Conservation (phyloP, 768 basidiomycete species). For the Amyloporia xantha region DNA sequence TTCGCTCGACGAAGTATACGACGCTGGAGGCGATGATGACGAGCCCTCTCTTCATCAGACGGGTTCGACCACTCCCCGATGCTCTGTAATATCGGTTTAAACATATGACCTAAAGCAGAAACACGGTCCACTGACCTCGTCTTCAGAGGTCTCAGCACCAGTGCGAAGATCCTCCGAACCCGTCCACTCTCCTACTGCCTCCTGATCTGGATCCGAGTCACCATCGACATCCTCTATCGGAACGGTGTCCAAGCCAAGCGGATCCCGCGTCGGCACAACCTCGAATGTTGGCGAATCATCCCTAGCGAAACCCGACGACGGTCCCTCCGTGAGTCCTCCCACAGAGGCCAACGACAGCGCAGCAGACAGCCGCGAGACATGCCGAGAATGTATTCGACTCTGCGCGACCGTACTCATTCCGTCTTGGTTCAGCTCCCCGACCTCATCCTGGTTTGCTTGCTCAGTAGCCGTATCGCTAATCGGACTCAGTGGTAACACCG, state of each 20-base stretch:
- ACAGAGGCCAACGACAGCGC: slow-evolving; percentile 61
- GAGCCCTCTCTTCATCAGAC: slow-evolving; percentile 81
- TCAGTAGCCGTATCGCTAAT: neutral
- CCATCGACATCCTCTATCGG: slow-evolving; percentile 24
- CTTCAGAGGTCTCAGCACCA: slow-evolving; percentile 46
- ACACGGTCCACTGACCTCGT: slow-evolving; percentile 49
- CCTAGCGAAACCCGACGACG: neutral
- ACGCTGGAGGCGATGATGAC: slow-evolving; percentile 58
- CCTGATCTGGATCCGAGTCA: slow-evolving; percentile 21
- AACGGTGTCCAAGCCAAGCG: slow-evolving; percentile 25
- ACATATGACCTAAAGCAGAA: slow-evolving; percentile 6
- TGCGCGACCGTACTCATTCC: slow-evolving; percentile 41
- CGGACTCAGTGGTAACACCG: too few relatives aligned
- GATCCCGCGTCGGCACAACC: slow-evolving; percentile 24
- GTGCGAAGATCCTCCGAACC: slow-evolving; percentile 68
- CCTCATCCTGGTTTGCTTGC: slow-evolving; percentile 15
- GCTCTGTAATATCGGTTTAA: slow-evolving; percentile 42
- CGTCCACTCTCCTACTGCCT: slow-evolving; percentile 71
- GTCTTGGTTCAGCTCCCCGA: slow-evolving; percentile 30
- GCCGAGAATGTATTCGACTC: slow-evolving; percentile 58
- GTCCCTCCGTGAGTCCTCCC: slow-evolving; percentile 33
- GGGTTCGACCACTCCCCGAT: slow-evolving; percentile 89
- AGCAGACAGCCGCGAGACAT: slow-evolving; percentile 61
- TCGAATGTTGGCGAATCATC: slow-evolving; percentile 5
- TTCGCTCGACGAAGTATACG: slow-evolving; percentile 46